A percentile compares a stretch with the other conserved stretches of the same genome.
Conservation (phyloP, 2,329 filamentous ascomycete species). For the Colletotrichum viniferum region DNA sequence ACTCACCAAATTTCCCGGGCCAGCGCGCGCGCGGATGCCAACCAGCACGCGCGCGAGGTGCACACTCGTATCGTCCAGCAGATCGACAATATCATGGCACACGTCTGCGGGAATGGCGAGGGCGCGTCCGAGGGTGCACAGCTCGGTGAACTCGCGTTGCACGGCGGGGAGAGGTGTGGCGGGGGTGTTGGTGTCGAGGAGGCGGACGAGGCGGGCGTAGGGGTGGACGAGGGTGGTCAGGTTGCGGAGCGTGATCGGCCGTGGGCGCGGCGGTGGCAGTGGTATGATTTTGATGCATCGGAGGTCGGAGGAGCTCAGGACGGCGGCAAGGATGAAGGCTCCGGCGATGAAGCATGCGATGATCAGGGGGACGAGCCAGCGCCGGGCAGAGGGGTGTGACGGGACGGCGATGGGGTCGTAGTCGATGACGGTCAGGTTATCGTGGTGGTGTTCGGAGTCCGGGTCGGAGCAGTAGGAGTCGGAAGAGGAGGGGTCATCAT, state of each 20-base stretch:
- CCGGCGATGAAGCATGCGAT: neutral
- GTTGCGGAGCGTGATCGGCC: neutral
- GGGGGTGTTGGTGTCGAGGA: neutral
- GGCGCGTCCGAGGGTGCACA: neutral
- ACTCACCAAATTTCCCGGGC: neutral
- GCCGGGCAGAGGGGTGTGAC: neutral
- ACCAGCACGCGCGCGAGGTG: neutral
- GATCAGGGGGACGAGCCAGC: neutral
- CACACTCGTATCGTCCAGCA: neutral
- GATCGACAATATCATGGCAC: neutral
- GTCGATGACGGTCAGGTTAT: neutral
- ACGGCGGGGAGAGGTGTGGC: neutral
- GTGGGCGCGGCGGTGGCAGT: too few relatives aligned
- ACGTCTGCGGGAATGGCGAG: neutral
- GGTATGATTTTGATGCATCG: neutral
- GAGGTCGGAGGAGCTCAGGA: neutral
- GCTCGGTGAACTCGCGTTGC: neutral
- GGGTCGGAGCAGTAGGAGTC: neutral
- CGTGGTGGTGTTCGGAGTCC: neutral
- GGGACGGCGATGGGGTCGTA: neutral
- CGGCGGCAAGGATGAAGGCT: neutral
- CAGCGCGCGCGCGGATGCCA: neutral
- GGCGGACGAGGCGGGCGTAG: neutral
- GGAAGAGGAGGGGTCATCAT: neutral
- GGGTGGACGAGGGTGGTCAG: neutral